phyloP scores from a whole-genome alignment of 1,284 basidiomycete species.

The Cryptococcus jaspeensis region DNA sequence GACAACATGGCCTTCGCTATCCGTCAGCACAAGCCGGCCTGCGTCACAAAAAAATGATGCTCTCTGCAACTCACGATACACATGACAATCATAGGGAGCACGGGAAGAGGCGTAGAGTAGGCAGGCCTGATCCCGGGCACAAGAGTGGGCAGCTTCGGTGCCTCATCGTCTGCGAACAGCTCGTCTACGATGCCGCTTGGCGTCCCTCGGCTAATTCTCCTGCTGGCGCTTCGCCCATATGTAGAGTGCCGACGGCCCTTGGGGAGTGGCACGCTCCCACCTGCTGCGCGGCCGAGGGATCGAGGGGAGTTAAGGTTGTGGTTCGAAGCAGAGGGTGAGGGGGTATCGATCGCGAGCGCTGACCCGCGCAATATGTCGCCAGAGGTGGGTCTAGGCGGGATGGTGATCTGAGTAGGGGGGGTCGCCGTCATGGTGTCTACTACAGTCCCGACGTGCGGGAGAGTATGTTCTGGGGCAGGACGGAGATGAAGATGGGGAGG shows the following conservation, averaged over 20 bases:
- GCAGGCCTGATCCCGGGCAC: conserved; percentile 51
- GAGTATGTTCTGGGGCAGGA: too few relatives aligned
- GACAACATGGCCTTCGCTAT: conserved; percentile 75
- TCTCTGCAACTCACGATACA: conserved; percentile 68
- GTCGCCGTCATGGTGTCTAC: conserved; percentile 27
- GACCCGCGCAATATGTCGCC: conserved; percentile 25
- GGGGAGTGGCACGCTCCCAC: conserved; percentile 13
- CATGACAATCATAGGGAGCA: conserved; percentile 84
- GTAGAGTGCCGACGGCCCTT: conserved; percentile 23
- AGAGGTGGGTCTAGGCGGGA: conserved; percentile 30
- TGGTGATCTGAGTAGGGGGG: conserved; percentile 29
- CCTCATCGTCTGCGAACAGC: conserved; percentile 27
- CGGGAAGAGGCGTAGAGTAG: conserved; percentile 71
- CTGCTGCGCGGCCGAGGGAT: conserved; percentile 2
- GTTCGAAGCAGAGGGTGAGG: conserved; percentile 11
- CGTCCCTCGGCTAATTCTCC: conserved; percentile 17
- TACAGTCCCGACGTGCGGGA: too few relatives aligned
- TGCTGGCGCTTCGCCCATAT: conserved; percentile 14
- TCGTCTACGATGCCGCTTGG: conserved; percentile 11
- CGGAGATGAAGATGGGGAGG: too few relatives aligned
- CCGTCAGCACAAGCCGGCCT: conserved; percentile 3
- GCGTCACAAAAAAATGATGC: neutral
- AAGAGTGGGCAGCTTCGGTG: conserved; percentile 44
- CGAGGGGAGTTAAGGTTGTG: conserved; percentile 17
- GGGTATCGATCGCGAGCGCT: conserved; percentile 22